These are phyloP conservation scores for Stentor roeselii DNA, from an alignment of 73 alveolate genomes.

Conservation along the genomic window DNA sequence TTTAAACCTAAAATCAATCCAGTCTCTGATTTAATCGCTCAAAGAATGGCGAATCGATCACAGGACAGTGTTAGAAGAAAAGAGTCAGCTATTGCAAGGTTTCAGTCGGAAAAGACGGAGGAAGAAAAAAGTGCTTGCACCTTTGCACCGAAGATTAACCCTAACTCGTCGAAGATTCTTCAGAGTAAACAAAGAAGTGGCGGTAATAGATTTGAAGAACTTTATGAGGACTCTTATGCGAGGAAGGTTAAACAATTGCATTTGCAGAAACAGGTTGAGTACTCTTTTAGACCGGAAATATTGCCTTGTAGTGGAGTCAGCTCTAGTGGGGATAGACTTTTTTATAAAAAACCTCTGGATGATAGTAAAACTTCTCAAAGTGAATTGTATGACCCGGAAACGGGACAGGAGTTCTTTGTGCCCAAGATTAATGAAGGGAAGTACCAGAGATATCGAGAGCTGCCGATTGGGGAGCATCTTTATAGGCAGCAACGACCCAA, in stretches of 20 bases:
- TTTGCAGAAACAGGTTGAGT: background rate
- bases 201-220: background rate
- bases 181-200: background rate
- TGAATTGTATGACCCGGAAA: slow-evolving; percentile 6
- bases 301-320: background rate
- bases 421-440: background rate
- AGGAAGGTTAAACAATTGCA: background rate
- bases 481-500: slow-evolving; percentile 4
- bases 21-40: background rate
- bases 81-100: background rate
- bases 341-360: background rate
- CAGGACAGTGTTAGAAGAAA: background rate
- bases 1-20: slow-evolving; percentile 19
- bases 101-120: background rate
- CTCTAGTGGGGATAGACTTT: slow-evolving; percentile 7
- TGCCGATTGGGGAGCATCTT: slow-evolving; percentile 18
- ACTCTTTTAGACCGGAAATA: background rate
- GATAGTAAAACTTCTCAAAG: background rate
- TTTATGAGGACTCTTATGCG: background rate
- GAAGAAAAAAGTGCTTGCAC: slow-evolving; percentile 3
- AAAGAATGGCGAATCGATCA: background rate
- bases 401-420: slow-evolving; percentile 8
- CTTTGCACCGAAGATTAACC: background rate
- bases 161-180: background rate
- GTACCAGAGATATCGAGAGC: background rate